Base-by-base conservation (phyloP, 208 protist genomes). In the Wallacemonas sp. region DNA sequence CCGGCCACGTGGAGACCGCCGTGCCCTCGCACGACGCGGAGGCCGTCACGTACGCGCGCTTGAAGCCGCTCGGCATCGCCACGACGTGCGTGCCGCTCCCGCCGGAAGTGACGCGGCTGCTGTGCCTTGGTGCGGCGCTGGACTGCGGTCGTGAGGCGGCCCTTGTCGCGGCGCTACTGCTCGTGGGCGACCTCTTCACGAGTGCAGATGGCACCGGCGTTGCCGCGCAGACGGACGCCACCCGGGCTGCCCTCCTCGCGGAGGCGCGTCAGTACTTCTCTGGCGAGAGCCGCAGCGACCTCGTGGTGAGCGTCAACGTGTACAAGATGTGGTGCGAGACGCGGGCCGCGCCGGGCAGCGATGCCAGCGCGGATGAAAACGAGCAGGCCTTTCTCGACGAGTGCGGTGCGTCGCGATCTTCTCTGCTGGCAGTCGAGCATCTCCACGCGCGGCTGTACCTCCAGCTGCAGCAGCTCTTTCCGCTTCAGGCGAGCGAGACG, bases 191-290 rank as follows among this genome's bases (percentile, higher is more conserved):
- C 61, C 56, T 89, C 5, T 88, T 89, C 58, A 55, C 61, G 2
- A 32, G 58, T 16, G 56, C 21, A 21, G 64, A 70, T 2, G 63
- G 24, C 2, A 41, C 60, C 21, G 52, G 30, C 12, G 70, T 66
- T 29, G 43, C 66, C 16, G 9, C 60, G 12, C 48, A 14, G 11
- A 19, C 43, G 43, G 43, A 75, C 70, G 43, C 16, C 3, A 79
- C 83, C 54, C 65, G 48, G 9, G 46, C 23, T 26, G 76, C 76
- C 16, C 73, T 94, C n/a, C 63, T 86, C 19, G 55, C 54, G 2
- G 86, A 95, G 61, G 85, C 84, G 4, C 79, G 81, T 0, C 70
- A 78, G n/a, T 96, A 88, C 68, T 96, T 94, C 65, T 85, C 90
- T 12, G 71, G 67, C 29, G 75, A 88, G 47, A 80, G 81, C 21